Percentiles rank a stretch among this genome's conserved stretches.
phyloP scores from a whole-genome alignment of 331 rosid species.

The Dryas integrifolia region DNA sequence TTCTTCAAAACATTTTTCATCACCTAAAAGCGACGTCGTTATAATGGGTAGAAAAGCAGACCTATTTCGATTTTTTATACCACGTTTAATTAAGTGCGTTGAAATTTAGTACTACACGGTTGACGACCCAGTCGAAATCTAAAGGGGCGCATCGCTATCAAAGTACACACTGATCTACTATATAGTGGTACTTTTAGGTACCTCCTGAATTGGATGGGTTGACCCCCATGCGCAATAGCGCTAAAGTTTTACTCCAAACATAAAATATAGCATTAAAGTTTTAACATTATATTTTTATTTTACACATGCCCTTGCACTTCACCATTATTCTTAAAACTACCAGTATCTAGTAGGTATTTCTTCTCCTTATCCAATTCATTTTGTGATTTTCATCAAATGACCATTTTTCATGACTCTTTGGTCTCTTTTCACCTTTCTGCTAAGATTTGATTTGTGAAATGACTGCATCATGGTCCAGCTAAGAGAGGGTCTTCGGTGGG shows the following conservation, averaged over 20 bases:
- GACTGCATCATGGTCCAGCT: too few species aligned
- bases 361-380: too few species aligned
- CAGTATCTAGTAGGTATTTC: too few species aligned
- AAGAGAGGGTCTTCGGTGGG: too few species aligned
- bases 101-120: neutral
- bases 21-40: neutral
- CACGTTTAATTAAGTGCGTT: neutral
- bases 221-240: constrained; percentile 18
- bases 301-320: neutral
- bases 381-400: too few species aligned
- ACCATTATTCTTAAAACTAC: neutral
- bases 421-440: too few species aligned
- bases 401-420: too few species aligned
- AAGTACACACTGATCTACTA: neutral
- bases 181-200: neutral
- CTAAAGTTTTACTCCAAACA: too few species aligned
- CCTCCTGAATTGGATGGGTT: neutral
- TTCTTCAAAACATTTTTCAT: neutral
- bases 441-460: too few species aligned
- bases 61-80: neutral
- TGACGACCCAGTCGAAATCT: neutral
- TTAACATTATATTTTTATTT: neutral
- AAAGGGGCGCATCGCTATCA: neutral
- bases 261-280: too few species aligned
- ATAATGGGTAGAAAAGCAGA: neutral